A percentile compares a stretch with the other conserved stretches of the same genome.
phyloP scores from a whole-genome alignment of 176 grass and related monocot genomes.

The Oryza coarctata region DNA sequence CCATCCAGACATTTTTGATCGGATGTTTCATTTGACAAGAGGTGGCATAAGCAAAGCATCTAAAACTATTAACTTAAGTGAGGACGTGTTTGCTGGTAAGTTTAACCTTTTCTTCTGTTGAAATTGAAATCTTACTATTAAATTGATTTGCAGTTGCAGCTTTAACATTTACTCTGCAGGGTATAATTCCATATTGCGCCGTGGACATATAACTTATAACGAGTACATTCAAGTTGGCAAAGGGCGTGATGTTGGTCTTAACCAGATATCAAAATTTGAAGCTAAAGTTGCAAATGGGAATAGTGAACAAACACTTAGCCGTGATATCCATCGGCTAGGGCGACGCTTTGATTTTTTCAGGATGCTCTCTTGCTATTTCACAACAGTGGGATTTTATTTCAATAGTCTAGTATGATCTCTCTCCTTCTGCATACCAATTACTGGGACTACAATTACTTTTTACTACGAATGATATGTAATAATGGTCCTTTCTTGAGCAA shows the following conservation, averaged over 20 bases:
- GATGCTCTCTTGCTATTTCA: slow-evolving; percentile 98
- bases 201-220: slow-evolving; percentile 82
- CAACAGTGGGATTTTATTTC: slow-evolving; percentile 96
- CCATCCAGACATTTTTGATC: slow-evolving; percentile 92
- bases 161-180: slow-evolving; percentile 53
- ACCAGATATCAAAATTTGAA: slow-evolving; percentile 99
- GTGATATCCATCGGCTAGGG: slow-evolving; percentile 86
- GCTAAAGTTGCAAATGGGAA: slow-evolving; percentile 97
- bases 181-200: slow-evolving; percentile 86
- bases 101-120: neutral
- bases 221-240: slow-evolving; percentile 98
- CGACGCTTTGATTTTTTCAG: slow-evolving; percentile 84
- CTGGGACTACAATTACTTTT: neutral
- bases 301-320: slow-evolving; percentile 89
- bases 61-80: slow-evolving; percentile 97
- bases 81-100: slow-evolving; percentile 94
- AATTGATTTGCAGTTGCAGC: slow-evolving; percentile 18
- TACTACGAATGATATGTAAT: neutral
- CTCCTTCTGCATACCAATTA: neutral
- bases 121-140: neutral
- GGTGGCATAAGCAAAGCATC: slow-evolving; percentile 98
- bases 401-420: slow-evolving; percentile 76
- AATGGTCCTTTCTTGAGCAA: neutral
- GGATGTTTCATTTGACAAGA: slow-evolving; percentile 88
- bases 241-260: slow-evolving; percentile 96